These are phyloP conservation scores for Cladobotryum protrusum DNA, from an alignment of 2,329 filamentous ascomycete species.

Conservation along the genomic window DNA sequence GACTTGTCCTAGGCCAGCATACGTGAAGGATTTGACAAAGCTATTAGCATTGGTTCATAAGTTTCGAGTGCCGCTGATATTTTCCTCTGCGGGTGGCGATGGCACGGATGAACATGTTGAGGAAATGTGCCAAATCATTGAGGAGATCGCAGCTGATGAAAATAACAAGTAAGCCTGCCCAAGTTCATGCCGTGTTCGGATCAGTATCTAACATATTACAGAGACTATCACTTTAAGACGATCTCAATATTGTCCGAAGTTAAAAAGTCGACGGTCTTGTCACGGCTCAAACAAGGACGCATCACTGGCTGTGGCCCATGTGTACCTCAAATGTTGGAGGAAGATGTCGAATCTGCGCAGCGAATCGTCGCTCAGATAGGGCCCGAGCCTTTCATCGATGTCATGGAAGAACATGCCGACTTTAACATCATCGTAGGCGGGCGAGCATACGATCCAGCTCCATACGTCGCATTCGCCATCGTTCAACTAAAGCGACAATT, in stretches of 20 bases:
- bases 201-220: too few relatives aligned
- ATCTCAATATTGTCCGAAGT: too few relatives aligned
- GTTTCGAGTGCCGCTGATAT: constrained; percentile 33
- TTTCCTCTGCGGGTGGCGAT: constrained; percentile 42
- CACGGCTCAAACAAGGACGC: too few relatives aligned
- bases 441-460: constrained; percentile 35
- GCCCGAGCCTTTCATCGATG: constrained; percentile 37
- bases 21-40: constrained; percentile 36
- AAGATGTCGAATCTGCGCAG: constrained; percentile 31
- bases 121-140: constrained; percentile 33
- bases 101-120: constrained; percentile 39
- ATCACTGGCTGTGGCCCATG: constrained; percentile 30
- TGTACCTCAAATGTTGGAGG: constrained; percentile 33
- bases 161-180: too few relatives aligned
- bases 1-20: constrained; percentile 34
- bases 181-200: too few relatives aligned
- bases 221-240: too few relatives aligned
- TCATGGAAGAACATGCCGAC: constrained; percentile 34
- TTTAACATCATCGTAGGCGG: constrained; percentile 45
- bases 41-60: constrained; percentile 29
- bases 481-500: too few relatives aligned
- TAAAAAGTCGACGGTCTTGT: too few relatives aligned
- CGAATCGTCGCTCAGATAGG: constrained; percentile 42
- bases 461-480: constrained; percentile 30
- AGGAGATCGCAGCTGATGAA: constrained; percentile 18